phyloP scores from a whole-genome alignment of 148 eudicot genomes.

The Diospyros kaki region DNA sequence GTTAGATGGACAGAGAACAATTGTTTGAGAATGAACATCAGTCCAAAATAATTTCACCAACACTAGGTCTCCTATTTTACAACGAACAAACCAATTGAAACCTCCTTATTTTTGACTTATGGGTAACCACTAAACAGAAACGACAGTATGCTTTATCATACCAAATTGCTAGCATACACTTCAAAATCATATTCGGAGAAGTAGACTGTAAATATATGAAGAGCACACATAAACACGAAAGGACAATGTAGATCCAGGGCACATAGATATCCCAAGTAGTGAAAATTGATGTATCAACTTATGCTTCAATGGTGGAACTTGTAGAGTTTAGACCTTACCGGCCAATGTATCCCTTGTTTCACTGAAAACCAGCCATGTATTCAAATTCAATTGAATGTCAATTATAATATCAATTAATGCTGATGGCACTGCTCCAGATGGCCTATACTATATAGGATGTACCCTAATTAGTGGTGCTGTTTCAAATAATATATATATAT shows the following conservation, averaged over 20 bases:
- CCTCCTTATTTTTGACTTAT: background rate
- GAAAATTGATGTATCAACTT: background rate
- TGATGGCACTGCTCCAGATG: background rate
- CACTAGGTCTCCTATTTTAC: background rate
- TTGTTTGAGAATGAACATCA: background rate
- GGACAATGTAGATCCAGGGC: background rate
- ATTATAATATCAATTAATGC: background rate
- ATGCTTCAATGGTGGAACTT: background rate
- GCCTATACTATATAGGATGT: background rate
- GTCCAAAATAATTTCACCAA: background rate
- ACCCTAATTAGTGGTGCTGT: background rate
- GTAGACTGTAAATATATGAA: background rate
- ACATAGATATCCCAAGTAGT: background rate
- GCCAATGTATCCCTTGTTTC: background rate
- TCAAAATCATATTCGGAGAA: background rate
- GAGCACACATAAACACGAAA: background rate
- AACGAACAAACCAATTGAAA: background rate
- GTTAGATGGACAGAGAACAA: slow-evolving; percentile 14
- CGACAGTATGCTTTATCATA: background rate
- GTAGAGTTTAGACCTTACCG: background rate
- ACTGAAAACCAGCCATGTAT: background rate
- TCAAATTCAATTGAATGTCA: background rate
- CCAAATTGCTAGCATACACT: background rate
- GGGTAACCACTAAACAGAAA: background rate
- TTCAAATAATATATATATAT: too few relatives aligned